Percentiles rank a stretch among this genome's conserved stretches.
These are phyloP conservation scores for Nakazawaea pomicola DNA, from an alignment of 805 yeast genomes.

Conservation along the genomic window DNA sequence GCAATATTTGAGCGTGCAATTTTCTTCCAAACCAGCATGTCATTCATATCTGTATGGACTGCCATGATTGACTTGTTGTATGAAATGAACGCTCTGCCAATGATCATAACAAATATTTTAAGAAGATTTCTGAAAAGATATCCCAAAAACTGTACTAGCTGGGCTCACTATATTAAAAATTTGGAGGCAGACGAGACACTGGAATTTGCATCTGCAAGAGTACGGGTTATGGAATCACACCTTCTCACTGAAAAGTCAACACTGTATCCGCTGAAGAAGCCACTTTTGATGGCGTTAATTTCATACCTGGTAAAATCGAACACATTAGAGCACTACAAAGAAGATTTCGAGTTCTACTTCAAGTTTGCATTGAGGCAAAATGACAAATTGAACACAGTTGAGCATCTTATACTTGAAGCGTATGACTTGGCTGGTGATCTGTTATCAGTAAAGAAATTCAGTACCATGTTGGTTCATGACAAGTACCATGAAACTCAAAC, in stretches of 20 bases:
- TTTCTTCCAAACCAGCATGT: slow-evolving; percentile 1
- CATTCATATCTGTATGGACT: slow-evolving; percentile 27
- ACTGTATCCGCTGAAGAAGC: slow-evolving; percentile 29
- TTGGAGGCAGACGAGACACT: slow-evolving; percentile 13
- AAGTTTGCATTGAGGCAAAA: slow-evolving; percentile 23
- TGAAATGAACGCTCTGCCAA: slow-evolving; percentile 13
- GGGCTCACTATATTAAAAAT: slow-evolving; percentile 24
- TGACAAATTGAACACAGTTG: slow-evolving; percentile 39
- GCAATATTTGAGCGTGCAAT: slow-evolving; percentile 30
- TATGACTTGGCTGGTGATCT: slow-evolving; percentile 26
- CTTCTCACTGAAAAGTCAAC: neutral
- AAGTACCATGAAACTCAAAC: slow-evolving; percentile 27
- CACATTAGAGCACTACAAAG: slow-evolving; percentile 12
- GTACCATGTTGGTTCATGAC: slow-evolving; percentile 16
- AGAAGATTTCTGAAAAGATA: slow-evolving; percentile 6
- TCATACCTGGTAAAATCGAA: neutral
- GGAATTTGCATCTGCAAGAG: slow-evolving; percentile 1
- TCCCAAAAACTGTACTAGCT: slow-evolving; percentile 23
- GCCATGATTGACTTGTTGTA: slow-evolving; percentile 25
- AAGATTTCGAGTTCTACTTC: slow-evolving; percentile 22
- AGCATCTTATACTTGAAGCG: slow-evolving; percentile 33
- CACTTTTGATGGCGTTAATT: slow-evolving; percentile 9
- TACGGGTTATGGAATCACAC: neutral
- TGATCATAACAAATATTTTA: neutral
- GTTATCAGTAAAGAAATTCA: slow-evolving; percentile 25